phyloP scores from a whole-genome alignment of 257 asterid species.

The Coffea eugenioides region DNA sequence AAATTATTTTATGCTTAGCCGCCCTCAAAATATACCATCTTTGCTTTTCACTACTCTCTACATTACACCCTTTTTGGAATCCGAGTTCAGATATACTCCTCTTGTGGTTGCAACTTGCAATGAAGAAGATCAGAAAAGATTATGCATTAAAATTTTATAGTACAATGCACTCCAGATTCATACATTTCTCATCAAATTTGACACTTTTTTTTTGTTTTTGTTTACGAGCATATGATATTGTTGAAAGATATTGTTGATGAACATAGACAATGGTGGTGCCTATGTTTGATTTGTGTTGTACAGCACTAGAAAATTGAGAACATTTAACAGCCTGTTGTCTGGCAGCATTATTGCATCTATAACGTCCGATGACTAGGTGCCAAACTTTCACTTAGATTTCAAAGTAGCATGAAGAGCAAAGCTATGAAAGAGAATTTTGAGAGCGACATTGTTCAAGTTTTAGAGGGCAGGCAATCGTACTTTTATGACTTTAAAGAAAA shows the following conservation, averaged over 20 bases:
- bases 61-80: background rate
- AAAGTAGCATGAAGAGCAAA: background rate
- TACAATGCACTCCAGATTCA: no score
- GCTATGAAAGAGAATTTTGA: constrained; percentile 19
- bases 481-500: background rate
- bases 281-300: background rate
- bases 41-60: no score
- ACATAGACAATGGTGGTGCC: background rate
- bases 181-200: no score
- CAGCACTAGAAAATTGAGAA: background rate
- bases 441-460: constrained; percentile 16
- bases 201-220: no score
- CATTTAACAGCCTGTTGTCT: background rate
- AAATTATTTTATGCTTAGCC: background rate
- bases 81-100: background rate
- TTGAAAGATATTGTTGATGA: no score
- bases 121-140: no score
- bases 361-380: constrained; percentile 28
- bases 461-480: background rate
- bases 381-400: constrained; percentile 7
- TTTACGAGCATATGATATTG: no score
- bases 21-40: no score
- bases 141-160: no score
- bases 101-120: no score
- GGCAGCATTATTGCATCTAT: background rate